phyloP scores from a whole-genome alignment of 2,329 filamentous ascomycete genomes.

The Hypoxylon sp. region DNA sequence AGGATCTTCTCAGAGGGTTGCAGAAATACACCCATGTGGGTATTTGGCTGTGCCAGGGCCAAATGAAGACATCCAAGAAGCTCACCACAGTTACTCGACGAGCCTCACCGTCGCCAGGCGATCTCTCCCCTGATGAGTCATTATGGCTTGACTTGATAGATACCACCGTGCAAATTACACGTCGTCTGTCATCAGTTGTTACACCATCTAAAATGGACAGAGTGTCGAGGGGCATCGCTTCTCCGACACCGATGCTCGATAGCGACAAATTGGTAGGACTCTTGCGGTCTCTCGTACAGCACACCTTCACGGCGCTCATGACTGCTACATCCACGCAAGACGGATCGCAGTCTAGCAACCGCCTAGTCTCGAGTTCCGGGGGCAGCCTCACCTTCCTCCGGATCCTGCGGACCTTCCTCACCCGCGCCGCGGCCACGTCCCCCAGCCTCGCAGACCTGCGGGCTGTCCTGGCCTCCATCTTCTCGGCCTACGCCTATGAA shows the following conservation, averaged over 20 bases:
- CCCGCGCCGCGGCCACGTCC: constrained; percentile 79
- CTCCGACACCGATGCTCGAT: constrained; percentile 52
- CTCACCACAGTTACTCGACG: constrained; percentile 58
- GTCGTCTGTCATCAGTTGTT: constrained; percentile 66
- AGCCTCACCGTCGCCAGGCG: constrained; percentile 53
- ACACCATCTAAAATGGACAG: constrained; percentile 32
- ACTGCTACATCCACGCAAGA: constrained; percentile 70
- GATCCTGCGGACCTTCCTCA: constrained; percentile 87
- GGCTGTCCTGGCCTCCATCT: constrained; percentile 85
- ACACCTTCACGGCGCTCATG: constrained; percentile 87
- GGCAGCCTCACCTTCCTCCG: constrained; percentile 81
- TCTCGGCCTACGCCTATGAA: constrained; percentile 95
- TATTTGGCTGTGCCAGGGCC: constrained; percentile 92
- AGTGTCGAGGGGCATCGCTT: constrained; percentile 39
- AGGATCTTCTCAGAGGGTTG: constrained; percentile 77
- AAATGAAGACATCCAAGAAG: constrained; percentile 69
- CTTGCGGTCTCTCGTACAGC: constrained; percentile 83
- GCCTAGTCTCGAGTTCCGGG: constrained; percentile 49
- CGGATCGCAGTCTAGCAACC: constrained; percentile 43
- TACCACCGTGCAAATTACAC: constrained; percentile 68
- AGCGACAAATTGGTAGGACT: constrained; percentile 68
- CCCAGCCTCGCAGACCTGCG: constrained; percentile 89
- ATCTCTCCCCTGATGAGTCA: constrained; percentile 60
- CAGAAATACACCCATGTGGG: constrained; percentile 93
- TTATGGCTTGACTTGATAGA: constrained; percentile 70